Base-by-base conservation (phyloP, 148 eudicot species). In the Pharnaceum exiguum region DNA sequence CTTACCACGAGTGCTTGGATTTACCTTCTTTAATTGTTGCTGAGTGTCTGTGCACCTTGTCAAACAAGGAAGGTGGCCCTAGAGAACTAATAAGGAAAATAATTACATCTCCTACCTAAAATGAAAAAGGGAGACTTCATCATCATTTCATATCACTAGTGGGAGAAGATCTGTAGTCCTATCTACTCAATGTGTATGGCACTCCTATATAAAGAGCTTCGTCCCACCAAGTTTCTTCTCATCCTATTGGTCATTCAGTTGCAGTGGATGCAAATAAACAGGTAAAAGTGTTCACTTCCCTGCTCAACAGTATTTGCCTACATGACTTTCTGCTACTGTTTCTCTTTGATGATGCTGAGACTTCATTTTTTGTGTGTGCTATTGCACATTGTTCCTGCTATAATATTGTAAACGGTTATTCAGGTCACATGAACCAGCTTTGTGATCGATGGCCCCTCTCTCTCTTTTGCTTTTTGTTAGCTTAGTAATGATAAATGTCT, bases 41-140 rank as follows among this genome's bases (percentile, higher is more conserved):
- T 8, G 46, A 31, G 15, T 53, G 43, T 32, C 17, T 32, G 22
- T 32, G 33, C 31, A 23, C 23, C 25, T 64, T 31, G 29, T 53
- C 28, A 54, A 53, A 32, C 39, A 45, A 54, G 60, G 68, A 9
- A 64, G 51, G 9, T 44, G 32, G 59, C 16, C 60, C 46, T 45
- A 32, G 17, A 30, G 32, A 28, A 10, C 59, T 51, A 30, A 46
- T n/a, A n/a, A n/a, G n/a, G 59, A 42, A 53, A 32, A 33, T 24
- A 32, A 54, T 43, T 45, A 53, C 60, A 9, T 42, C 51, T 54
- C 37, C 45, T 64, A 64, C 52, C 53, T 53, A 54, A 63, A 48
- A 53, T 42, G 50, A 15, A 37, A 16, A n/a, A n/a, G n/a, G n/a
- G n/a, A n/a, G n/a, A n/a, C n/a, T 31, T 45, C 44, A 19, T 33